Conservation (phyloP, 352 stramenopile genomes). For the Globisporangium nagaii region DNA sequence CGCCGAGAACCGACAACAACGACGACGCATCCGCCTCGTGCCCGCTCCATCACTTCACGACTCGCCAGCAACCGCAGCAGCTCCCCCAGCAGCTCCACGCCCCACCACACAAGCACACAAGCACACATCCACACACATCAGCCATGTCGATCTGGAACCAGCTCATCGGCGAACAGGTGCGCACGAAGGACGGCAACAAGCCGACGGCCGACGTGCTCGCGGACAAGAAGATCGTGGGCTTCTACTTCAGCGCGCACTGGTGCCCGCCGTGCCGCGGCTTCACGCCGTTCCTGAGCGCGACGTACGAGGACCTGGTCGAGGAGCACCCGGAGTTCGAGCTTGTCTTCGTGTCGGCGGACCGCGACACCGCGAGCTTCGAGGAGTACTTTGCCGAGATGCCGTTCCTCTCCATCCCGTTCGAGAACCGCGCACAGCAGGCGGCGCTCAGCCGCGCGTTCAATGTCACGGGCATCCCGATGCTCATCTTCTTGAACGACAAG, state of each 20-base stretch:
- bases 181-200: conserved; percentile 73
- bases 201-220: conserved; percentile 61
- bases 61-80: neutral
- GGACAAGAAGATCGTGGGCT: conserved; percentile 80
- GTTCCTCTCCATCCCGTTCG: conserved; percentile 92
- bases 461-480: conserved; percentile 86
- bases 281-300: conserved; percentile 89
- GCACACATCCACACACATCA: no score
- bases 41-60: neutral
- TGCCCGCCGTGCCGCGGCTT: conserved; percentile 92
- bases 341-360: conserved; percentile 87
- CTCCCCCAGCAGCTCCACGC: neutral
- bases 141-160: conserved; percentile 46
- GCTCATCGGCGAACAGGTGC: conserved; percentile 57
- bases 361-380: conserved; percentile 62
- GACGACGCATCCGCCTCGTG: no score
- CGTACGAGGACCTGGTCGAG: conserved; percentile 89
- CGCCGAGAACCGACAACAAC: no score
- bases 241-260: conserved; percentile 97
- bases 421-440: conserved; percentile 65
- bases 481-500: conserved; percentile 87
- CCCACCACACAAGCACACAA: conserved; percentile 1
- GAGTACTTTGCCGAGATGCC: conserved; percentile 91
- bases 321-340: conserved; percentile 88
- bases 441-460: conserved; percentile 76